A percentile compares a stretch with the other conserved stretches of the same genome.
phyloP scores from a whole-genome alignment of 2,329 filamentous ascomycete species.

The Arthrobotrys conoides region DNA sequence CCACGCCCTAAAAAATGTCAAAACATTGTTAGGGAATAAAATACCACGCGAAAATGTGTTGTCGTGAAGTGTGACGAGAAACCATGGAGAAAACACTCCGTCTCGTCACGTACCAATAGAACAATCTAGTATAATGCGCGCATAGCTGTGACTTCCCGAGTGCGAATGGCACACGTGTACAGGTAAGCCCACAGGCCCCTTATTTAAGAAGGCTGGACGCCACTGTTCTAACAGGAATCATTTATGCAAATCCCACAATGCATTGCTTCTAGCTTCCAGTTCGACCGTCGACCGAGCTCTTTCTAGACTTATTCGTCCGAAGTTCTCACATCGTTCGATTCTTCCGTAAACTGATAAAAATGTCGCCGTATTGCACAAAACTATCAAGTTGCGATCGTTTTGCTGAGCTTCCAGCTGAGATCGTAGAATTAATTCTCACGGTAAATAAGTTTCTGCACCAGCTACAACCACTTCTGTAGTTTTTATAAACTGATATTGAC shows the following conservation, averaged over 20 bases:
- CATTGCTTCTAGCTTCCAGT: no score
- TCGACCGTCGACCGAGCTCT: no score
- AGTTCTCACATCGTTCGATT: background rate
- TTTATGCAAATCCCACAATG: background rate
- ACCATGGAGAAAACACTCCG: background rate
- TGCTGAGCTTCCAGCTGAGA: slow-evolving; percentile 15
- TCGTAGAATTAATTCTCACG: slow-evolving; percentile 5
- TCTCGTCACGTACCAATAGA: slow-evolving; percentile 11
- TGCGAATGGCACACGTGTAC: slow-evolving; percentile 29
- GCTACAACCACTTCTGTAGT: no score
- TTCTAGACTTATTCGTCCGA: background rate
- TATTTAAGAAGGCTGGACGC: slow-evolving; percentile 3
- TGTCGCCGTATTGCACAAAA: slow-evolving; percentile 12
- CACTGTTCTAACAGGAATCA: background rate
- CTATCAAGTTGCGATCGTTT: background rate
- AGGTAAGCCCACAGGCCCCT: background rate
- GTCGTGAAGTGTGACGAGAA: background rate
- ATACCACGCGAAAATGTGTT: slow-evolving; percentile 2
- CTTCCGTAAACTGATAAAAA: background rate
- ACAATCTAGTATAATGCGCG: background rate
- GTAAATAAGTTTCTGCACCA: background rate
- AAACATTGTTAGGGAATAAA: background rate
- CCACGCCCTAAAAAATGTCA: slow-evolving; percentile 12
- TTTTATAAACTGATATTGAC: background rate
- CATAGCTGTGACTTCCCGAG: background rate